Conservation (phyloP, 768 basidiomycete genomes). For the Termitomyces sp. region DNA sequence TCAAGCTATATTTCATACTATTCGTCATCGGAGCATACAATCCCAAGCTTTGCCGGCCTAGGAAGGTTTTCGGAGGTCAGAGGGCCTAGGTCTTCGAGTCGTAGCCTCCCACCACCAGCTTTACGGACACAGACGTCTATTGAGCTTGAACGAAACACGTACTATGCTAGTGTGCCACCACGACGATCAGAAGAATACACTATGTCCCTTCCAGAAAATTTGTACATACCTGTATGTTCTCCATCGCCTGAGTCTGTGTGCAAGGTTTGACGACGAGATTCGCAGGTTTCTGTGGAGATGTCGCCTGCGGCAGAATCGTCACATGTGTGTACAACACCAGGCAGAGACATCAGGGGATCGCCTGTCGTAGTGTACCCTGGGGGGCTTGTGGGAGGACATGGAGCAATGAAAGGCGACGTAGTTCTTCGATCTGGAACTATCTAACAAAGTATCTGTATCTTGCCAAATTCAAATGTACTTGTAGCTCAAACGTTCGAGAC, state of each 20-base stretch:
- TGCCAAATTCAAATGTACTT: too few relatives aligned
- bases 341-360: conserved; percentile 7
- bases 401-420: background rate
- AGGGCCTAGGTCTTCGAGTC: background rate
- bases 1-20: conserved; percentile 5
- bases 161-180: background rate
- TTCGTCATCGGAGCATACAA: background rate
- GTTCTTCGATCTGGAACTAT: background rate
- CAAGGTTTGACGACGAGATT: background rate
- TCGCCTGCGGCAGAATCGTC: conserved; percentile 21
- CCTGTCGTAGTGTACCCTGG: background rate
- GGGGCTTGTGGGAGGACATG: background rate
- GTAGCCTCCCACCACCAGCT: background rate
- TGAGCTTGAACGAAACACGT: background rate
- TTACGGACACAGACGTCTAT: background rate
- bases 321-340: conserved; percentile 12
- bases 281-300: conserved; percentile 6
- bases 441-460: background rate
- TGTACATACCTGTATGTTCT: conserved; percentile 12
- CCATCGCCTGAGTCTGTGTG: background rate
- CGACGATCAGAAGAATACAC: conserved; percentile 2
- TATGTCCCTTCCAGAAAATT: conserved; percentile 9
- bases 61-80: background rate
- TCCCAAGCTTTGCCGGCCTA: conserved; percentile 7
- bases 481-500: background rate